Percentiles rank a stretch among this genome's conserved stretches.
These are phyloP conservation scores for Mucor saturninus DNA, from an alignment of 371 early-diverging fungal genomes.

Conservation along the genomic window DNA sequence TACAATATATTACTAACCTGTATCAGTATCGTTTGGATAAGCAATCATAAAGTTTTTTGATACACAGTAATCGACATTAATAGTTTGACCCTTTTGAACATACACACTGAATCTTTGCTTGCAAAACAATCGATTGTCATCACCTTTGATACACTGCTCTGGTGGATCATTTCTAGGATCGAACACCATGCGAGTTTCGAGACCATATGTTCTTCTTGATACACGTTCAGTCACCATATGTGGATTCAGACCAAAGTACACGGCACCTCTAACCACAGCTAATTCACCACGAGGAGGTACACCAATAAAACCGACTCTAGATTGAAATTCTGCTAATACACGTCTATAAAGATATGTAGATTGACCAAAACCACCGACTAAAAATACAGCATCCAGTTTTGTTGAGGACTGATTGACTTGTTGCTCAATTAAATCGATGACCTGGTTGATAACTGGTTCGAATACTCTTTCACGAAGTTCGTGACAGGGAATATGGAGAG, in stretches of 20 bases:
- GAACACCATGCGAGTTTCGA: conserved; percentile 68
- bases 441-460: conserved; percentile 65
- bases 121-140: conserved; percentile 52
- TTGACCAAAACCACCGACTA: conserved; percentile 68
- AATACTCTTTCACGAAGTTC: conserved; percentile 60
- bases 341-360: conserved; percentile 61
- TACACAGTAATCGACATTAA: conserved; percentile 63
- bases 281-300: conserved; percentile 61
- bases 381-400: conserved; percentile 56
- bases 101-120: conserved; percentile 67
- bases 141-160: conserved; percentile 61
- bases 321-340: conserved; percentile 48
- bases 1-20: conserved; percentile 35
- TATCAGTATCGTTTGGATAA: conserved; percentile 60
- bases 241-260: conserved; percentile 63
- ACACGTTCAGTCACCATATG: conserved; percentile 65
- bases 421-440: conserved; percentile 60
- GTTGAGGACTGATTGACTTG: conserved; percentile 54
- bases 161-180: conserved; percentile 61
- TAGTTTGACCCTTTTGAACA: conserved; percentile 63
- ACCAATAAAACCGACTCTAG: conserved; percentile 57
- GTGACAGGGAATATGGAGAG: conserved; percentile 55
- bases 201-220: conserved; percentile 64
- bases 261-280: conserved; percentile 57
- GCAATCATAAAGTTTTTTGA: conserved; percentile 68